Evolutionary conservation across 495 filamentous ascomycete genomes (phyloP), one percentile per base, ranked within the genome.

Genomic region (Tuber aestivum): DNA sequence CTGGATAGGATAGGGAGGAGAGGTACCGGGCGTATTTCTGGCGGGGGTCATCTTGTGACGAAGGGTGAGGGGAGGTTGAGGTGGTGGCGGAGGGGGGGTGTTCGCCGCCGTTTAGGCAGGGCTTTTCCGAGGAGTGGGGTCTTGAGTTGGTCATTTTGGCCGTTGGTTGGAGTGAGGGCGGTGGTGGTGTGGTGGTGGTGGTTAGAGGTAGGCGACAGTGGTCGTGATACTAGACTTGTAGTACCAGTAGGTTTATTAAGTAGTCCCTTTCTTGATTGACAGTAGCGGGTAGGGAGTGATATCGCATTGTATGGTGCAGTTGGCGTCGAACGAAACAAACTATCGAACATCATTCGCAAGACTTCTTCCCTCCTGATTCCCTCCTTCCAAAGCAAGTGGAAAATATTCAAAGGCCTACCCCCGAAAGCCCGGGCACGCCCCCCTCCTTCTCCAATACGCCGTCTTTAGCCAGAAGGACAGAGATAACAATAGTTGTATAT

Each of bases 11-110:
- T 42, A 42, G 45, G n/a, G 35, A 71, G 35, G 32, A 40, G 42
- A 21, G 35, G 9, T 75, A 75, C 78, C 79, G 80, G 18, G 79
- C 78, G 70, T 81, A 81, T 78, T 81, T 74, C 4, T 74, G 80
- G 41, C 80, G 73, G 9, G 75, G 79, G 56, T 81, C 78, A 27
- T 79, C 73, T 72, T 75, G 76, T 35, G 37, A 50, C 41, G 61
- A 68, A 20, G 72, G 35, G 50, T 68, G 56, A 18, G 48, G 70
- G 14, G 69, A 42, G 41, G 48, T 69, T 20, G 71, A 41, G 21
- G 44, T 48, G 44, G 74, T n/a, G 45, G 50, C 14, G 50, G 50
- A 61, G 27, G 56, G 23, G n/a, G n/a, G 12, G n/a, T 61, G 32
- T 61, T 9, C 56, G 9, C 48, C n/a, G 56, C 56, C 56, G 56